These are phyloP conservation scores for Apophysomyces variabilis DNA, from an alignment of 371 early-diverging fungal genomes.

Conservation along the genomic window DNA sequence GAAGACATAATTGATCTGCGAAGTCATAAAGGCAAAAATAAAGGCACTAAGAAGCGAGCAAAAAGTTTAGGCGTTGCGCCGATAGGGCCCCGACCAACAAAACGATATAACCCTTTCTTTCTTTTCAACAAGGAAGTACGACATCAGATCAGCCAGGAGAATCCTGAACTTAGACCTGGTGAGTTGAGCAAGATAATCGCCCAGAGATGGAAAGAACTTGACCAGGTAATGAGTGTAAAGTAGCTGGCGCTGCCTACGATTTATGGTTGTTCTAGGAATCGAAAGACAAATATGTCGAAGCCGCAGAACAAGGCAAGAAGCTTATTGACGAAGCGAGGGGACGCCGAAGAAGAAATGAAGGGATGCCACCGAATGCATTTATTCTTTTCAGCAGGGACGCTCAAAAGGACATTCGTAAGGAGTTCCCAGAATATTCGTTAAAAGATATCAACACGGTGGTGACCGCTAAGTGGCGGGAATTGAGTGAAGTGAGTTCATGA, in stretches of 20 bases:
- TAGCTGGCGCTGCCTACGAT: not conserved
- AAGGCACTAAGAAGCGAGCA: not conserved
- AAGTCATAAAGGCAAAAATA: not conserved
- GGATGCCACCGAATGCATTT: constrained; percentile 16
- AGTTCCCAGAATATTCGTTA: constrained; percentile 9
- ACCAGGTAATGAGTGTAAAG: constrained; percentile 11
- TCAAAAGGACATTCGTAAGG: constrained; percentile 4
- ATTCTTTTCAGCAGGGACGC: constrained; percentile 15
- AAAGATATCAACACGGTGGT: constrained; percentile 14
- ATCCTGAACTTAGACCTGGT: constrained; percentile 12
- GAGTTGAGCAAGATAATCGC: constrained; percentile 20
- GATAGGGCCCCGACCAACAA: constrained; percentile 12
- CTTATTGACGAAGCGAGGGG: not conserved
- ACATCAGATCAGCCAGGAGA: not conserved
- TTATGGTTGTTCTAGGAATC: not conserved
- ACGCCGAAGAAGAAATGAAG: constrained; percentile 1
- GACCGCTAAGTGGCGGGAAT: constrained; percentile 9
- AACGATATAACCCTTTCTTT: constrained; percentile 29
- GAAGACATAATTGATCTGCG: not conserved
- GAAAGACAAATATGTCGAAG: constrained; percentile 9
- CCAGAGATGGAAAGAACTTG: constrained; percentile 21
- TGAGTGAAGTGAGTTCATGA: constrained; percentile 4
- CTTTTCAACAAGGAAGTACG: constrained; percentile 27
- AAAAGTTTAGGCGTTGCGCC: not conserved
- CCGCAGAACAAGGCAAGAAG: not conserved